Conservation (phyloP, 1,139 yeast genomes). For the Taphrina sp. region DNA sequence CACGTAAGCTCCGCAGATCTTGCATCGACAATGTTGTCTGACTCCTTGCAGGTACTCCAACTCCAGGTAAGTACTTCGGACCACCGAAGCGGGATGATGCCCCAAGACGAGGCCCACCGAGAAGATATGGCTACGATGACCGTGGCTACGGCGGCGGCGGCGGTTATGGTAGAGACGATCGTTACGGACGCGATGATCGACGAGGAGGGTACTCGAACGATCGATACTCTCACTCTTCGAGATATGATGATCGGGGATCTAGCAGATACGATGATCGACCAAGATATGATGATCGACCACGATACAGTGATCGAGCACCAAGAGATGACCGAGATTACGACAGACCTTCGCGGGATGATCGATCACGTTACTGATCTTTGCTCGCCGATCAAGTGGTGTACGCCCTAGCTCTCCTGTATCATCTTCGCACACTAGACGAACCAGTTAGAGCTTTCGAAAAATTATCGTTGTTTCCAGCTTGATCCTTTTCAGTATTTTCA, state of each 20-base stretch:
- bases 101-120: slow-evolving; percentile 35
- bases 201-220: slow-evolving; percentile 39
- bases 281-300: slow-evolving; percentile 30
- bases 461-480: too few relatives aligned
- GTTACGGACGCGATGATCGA: slow-evolving; percentile 41
- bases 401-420: too few relatives aligned
- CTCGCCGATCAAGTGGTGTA: too few relatives aligned
- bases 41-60: slow-evolving; percentile 44
- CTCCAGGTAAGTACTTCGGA: slow-evolving; percentile 49
- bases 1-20: slow-evolving; percentile 39
- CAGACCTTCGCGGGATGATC: slow-evolving; percentile 22
- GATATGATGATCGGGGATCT: slow-evolving; percentile 17
- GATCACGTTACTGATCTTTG: slow-evolving; percentile 18
- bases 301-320: slow-evolving; percentile 25
- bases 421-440: too few relatives aligned
- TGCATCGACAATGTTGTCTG: too few relatives aligned
- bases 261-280: slow-evolving; percentile 17
- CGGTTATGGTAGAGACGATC: slow-evolving; percentile 39
- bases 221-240: slow-evolving; percentile 2
- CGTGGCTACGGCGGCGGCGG: slow-evolving; percentile 40
- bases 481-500: too few relatives aligned
- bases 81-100: slow-evolving; percentile 43
- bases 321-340: slow-evolving; percentile 10
- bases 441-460: too few relatives aligned
- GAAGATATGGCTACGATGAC: slow-evolving; percentile 41